Evolutionary conservation across 768 basidiomycete genomes (phyloP).

Genomic region (Gyrodon lividus): DNA sequence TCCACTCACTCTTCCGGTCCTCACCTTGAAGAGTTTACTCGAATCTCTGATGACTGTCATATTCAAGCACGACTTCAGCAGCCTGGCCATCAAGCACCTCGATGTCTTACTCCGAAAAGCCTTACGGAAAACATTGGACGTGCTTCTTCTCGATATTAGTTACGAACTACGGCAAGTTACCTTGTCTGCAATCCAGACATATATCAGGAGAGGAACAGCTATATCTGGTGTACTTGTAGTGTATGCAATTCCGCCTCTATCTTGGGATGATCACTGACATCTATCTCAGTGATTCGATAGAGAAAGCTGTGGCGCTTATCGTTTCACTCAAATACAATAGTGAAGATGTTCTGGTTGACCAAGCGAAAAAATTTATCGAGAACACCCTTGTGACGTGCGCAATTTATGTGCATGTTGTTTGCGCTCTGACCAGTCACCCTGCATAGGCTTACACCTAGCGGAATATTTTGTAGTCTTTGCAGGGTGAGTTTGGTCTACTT

Average conservation of each 20-base stretch:
- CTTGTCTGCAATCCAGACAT: constrained; percentile 59
- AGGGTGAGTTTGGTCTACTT: constrained; percentile 41
- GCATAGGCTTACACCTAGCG: constrained; percentile 53
- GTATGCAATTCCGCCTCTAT: constrained; percentile 3
- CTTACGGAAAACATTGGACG: constrained; percentile 48
- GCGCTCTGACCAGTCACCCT: not conserved
- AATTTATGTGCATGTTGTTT: not conserved
- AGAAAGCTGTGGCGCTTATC: constrained; percentile 49
- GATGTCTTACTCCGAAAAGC: constrained; percentile 53
- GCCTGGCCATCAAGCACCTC: constrained; percentile 49
- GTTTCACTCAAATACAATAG: constrained; percentile 44
- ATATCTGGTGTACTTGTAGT: constrained; percentile 14
- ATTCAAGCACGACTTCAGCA: constrained; percentile 74
- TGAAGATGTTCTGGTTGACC: constrained; percentile 58
- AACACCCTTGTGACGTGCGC: constrained; percentile 49
- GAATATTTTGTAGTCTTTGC: constrained; percentile 55
- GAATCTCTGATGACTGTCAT: constrained; percentile 65
- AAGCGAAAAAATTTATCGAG: constrained; percentile 56
- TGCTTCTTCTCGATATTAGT: constrained; percentile 52
- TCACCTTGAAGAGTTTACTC: constrained; percentile 58
- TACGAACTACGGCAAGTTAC: constrained; percentile 69
- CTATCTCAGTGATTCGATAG: constrained; percentile 48
- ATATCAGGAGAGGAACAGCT: constrained; percentile 57
- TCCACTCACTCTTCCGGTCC: constrained; percentile 48
- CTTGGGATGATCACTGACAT: not conserved